phyloP scores from a whole-genome alignment of 208 protist species.

The Sergeia podlipaevii region DNA sequence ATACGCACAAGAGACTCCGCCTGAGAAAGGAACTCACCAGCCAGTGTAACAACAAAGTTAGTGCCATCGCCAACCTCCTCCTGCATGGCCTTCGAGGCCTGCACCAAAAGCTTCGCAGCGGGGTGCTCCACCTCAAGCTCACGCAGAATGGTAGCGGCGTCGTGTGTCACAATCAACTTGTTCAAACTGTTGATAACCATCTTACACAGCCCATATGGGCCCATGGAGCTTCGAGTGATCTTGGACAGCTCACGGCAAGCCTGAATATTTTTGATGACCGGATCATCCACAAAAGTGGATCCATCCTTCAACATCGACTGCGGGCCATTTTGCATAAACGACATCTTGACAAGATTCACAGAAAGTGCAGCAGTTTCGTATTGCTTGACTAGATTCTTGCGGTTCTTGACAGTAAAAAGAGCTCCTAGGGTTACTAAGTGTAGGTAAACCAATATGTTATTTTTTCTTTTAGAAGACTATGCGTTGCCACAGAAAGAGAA shows the following conservation, averaged over 20 bases:
- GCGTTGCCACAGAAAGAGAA: constrained; percentile 2
- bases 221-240: constrained; percentile 97
- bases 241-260: constrained; percentile 96
- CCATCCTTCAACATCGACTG: constrained; percentile 92
- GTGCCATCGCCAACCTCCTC: constrained; percentile 99
- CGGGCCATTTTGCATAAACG: constrained; percentile 89
- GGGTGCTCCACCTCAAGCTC: constrained; percentile 99
- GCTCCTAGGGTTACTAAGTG: not conserved
- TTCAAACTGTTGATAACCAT: constrained; percentile 99
- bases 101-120: constrained; percentile 98
- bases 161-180: constrained; percentile 99
- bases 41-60: constrained; percentile 98
- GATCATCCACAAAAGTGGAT: constrained; percentile 93
- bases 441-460: not conserved
- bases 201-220: constrained; percentile 99
- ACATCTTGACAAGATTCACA: too few relatives aligned
- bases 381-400: too few relatives aligned
- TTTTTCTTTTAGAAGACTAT: constrained; percentile 1
- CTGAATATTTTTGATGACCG: constrained; percentile 98
- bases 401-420: too few relatives aligned
- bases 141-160: constrained; percentile 99
- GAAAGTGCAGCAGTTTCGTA: too few relatives aligned
- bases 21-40: constrained; percentile 97
- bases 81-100: constrained; percentile 98
- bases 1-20: constrained; percentile 96